These are phyloP conservation scores for Onygenales sp. DNA, from an alignment of 2,329 filamentous ascomycete genomes.

Conservation along the genomic window DNA sequence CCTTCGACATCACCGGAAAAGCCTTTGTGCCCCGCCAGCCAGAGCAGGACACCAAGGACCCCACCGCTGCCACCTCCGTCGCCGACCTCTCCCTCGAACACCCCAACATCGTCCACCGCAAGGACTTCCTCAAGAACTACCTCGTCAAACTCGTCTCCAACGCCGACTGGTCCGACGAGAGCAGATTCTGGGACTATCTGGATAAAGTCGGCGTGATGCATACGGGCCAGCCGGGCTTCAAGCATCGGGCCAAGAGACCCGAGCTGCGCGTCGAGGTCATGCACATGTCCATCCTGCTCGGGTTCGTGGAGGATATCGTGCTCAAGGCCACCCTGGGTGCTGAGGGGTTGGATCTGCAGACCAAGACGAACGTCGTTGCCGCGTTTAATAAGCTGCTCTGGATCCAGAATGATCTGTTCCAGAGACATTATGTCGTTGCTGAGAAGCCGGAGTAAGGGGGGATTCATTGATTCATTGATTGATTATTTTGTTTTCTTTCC, in stretches of 20 bases:
- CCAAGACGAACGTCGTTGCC: constrained; percentile 15
- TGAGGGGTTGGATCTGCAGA: constrained; percentile 16
- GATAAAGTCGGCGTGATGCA: constrained; percentile 22
- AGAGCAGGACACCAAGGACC: constrained; percentile 7
- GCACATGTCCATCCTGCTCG: constrained; percentile 18
- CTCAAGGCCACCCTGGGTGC: constrained; percentile 18
- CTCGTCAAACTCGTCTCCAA: constrained; percentile 19
- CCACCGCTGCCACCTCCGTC: constrained; percentile 3
- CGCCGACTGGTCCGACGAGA: constrained; percentile 19
- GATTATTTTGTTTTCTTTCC: neutral
- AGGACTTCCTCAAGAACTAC: constrained; percentile 21
- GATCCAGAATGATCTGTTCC: constrained; percentile 24
- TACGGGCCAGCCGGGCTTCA: constrained; percentile 19
- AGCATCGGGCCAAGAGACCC: constrained; percentile 16
- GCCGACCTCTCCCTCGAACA: constrained; percentile 16
- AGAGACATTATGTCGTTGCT: constrained; percentile 16
- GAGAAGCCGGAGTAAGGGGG: constrained; percentile 5
- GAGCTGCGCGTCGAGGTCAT: constrained; percentile 20
- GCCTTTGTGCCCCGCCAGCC: constrained; percentile 18
- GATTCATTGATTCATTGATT: neutral
- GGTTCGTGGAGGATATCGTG: constrained; percentile 20
- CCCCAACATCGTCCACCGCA: constrained; percentile 20
- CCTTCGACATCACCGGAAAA: constrained; percentile 22
- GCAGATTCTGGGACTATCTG: constrained; percentile 20
- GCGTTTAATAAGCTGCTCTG: constrained; percentile 22